These are phyloP conservation scores for Dioszegia hungarica DNA, from an alignment of 768 basidiomycete genomes.

Conservation along the genomic window DNA sequence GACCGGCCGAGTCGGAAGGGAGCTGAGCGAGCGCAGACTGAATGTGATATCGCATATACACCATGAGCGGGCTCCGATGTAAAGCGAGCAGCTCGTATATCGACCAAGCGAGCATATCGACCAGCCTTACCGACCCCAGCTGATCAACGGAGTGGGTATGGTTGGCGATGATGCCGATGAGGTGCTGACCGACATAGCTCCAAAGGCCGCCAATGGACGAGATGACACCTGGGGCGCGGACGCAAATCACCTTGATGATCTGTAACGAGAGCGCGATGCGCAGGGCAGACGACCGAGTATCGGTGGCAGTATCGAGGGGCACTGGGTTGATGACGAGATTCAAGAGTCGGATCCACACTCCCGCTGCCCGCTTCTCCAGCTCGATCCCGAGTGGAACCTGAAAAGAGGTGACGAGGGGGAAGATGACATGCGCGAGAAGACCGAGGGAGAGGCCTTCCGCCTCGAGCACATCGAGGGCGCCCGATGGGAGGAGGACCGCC, in stretches of 20 bases:
- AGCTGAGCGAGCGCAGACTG: slow-evolving; percentile 6
- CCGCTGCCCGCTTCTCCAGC: slow-evolving; percentile 3
- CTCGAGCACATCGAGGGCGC: slow-evolving; percentile 20
- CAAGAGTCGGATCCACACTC: slow-evolving; percentile 21
- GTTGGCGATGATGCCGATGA: not conserved
- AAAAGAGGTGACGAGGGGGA: slow-evolving; percentile 16
- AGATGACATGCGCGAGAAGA: not conserved
- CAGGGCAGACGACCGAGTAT: not conserved
- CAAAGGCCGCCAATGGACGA: slow-evolving; percentile 26
- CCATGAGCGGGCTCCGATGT: slow-evolving; percentile 23
- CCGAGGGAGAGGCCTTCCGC: not conserved
- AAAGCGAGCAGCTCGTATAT: slow-evolving; percentile 27
- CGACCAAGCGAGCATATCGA: slow-evolving; percentile 36
- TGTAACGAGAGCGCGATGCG: slow-evolving; percentile 19
- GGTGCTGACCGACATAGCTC: slow-evolving; percentile 10
- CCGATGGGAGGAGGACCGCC: slow-evolving; percentile 23
- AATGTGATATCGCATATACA: slow-evolving; percentile 21
- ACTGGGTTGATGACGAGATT: slow-evolving; percentile 9
- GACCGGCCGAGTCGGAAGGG: not conserved
- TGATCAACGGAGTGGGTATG: not conserved
- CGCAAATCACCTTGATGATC: slow-evolving; percentile 32
- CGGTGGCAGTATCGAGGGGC: not conserved
- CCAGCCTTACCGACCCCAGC: slow-evolving; percentile 5
- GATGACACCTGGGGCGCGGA: slow-evolving; percentile 26
- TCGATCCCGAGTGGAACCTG: slow-evolving; percentile 13